Evolutionary conservation across 441 rosid genomes (phyloP).

Genomic region (Viola pubescens): DNA sequence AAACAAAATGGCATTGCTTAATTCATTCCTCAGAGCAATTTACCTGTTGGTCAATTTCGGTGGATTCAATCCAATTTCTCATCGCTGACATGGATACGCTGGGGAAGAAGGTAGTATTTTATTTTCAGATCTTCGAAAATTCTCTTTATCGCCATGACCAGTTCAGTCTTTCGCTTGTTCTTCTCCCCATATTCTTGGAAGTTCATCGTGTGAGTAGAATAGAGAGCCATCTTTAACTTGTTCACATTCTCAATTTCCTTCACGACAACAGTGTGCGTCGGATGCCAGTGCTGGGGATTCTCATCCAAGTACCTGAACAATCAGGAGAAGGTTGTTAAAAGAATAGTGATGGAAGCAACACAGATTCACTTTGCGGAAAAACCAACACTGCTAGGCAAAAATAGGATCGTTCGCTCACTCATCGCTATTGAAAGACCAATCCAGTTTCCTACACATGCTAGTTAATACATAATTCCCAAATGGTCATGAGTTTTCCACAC

Average conservation of each 20-base stretch:
- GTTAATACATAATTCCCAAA: too few relatives aligned
- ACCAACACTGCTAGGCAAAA: too few relatives aligned
- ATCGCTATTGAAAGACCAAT: too few relatives aligned
- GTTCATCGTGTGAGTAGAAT: constrained; percentile 46
- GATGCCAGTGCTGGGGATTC: constrained; percentile 49
- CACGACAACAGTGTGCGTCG: constrained; percentile 40
- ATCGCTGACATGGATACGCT: constrained; percentile 42
- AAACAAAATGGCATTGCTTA: not conserved
- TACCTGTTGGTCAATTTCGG: constrained; percentile 12
- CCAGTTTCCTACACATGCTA: too few relatives aligned
- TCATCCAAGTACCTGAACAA: constrained; percentile 43
- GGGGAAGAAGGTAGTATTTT: constrained; percentile 56
- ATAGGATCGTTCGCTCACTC: too few relatives aligned
- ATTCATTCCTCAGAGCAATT: not conserved
- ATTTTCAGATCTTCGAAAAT: constrained; percentile 60
- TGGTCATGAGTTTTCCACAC: too few relatives aligned
- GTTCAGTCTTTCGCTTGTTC: constrained; percentile 46
- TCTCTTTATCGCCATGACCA: constrained; percentile 46
- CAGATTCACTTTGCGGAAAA: too few relatives aligned
- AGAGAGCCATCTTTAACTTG: constrained; percentile 47
- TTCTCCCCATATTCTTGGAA: constrained; percentile 62
- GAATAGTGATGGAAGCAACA: not conserved
- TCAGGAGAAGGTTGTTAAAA: constrained; percentile 1
- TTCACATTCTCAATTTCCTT: constrained; percentile 60
- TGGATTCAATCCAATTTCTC: constrained; percentile 17